Evolutionary conservation across 768 basidiomycete species (phyloP), one percentile per base, ranked within the genome.

Genomic region (Pleurotus tuber-regium): DNA sequence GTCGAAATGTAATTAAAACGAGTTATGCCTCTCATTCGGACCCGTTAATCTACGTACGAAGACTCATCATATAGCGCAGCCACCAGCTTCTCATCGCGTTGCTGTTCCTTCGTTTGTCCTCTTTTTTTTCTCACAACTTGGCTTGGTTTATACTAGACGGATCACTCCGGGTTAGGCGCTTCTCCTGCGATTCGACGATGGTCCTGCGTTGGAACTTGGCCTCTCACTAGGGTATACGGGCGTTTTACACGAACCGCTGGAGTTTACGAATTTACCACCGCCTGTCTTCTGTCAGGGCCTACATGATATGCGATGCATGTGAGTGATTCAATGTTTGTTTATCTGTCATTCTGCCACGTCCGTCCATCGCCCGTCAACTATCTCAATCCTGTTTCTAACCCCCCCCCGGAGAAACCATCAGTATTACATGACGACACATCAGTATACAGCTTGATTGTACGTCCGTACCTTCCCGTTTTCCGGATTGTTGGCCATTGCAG

Each of bases 331-430:
- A 19, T 35, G n/a, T 9, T 29, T 35, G 46, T 48, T 31, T 48
- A 35, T 35, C 46, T 48, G 31, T 35, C 46, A 44, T 44, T 44
- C 43, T 44, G 43, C 16, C 36, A 38, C 7, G 6, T 38, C 36
- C 36, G 36, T 18, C 36, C n/a, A n/a, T n/a, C n/a, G n/a, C n/a
- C n/a, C n/a, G n/a, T n/a, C n/a, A n/a, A 21, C 14, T 25, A 28
- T 26, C 43, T 25, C 14, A 44, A 29, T 26, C 23, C 43, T 44
- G 25, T 44, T 21, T n/a, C n/a, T n/a, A n/a, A n/a, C n/a, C 43
- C 5, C 14, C 31, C 24, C 29, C 31, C 18, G 23, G 23, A 35
- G 46, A 48, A 31, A 35, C 46, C 11, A 48, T 48, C 44, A 47
- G 9, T 47, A 19, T 11, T 19, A 30, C 41, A 11, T 42, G 19